phyloP scores from a whole-genome alignment of 306 rosid species.

The Dryas alaskensis region DNA sequence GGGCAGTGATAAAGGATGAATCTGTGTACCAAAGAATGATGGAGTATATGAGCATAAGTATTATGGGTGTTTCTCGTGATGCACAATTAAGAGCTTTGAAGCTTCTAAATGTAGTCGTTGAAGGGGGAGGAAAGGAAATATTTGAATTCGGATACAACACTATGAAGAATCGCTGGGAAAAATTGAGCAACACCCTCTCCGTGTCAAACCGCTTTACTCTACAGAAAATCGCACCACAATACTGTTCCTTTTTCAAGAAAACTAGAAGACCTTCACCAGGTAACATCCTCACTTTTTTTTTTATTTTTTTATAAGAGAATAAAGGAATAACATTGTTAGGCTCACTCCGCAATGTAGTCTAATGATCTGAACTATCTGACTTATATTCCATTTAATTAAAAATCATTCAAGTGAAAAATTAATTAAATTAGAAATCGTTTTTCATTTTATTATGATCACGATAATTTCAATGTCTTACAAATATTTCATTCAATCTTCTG shows the following conservation, averaged over 20 bases:
- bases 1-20: conserved; percentile 56
- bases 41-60: not conserved
- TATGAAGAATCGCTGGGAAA: conserved; percentile 40
- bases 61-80: conserved; percentile 43
- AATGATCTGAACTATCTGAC: too few species aligned
- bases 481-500: too few species aligned
- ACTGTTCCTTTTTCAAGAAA: conserved; percentile 32
- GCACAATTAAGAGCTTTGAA: conserved; percentile 45
- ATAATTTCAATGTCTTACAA: too few species aligned
- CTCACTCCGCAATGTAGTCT: too few species aligned
- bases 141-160: conserved; percentile 42
- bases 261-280: conserved; percentile 47
- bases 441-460: too few species aligned
- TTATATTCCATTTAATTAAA: too few species aligned
- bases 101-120: conserved; percentile 33
- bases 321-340: too few species aligned
- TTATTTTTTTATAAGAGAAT: too few species aligned
- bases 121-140: conserved; percentile 29
- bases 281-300: conserved; percentile 3
- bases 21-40: conserved; percentile 42
- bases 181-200: conserved; percentile 26
- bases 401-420: too few species aligned
- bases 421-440: too few species aligned
- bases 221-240: conserved; percentile 31
- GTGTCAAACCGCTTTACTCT: conserved; percentile 47